These are phyloP conservation scores for Russula sp. DNA, from an alignment of 768 basidiomycete genomes.

Conservation along the genomic window DNA sequence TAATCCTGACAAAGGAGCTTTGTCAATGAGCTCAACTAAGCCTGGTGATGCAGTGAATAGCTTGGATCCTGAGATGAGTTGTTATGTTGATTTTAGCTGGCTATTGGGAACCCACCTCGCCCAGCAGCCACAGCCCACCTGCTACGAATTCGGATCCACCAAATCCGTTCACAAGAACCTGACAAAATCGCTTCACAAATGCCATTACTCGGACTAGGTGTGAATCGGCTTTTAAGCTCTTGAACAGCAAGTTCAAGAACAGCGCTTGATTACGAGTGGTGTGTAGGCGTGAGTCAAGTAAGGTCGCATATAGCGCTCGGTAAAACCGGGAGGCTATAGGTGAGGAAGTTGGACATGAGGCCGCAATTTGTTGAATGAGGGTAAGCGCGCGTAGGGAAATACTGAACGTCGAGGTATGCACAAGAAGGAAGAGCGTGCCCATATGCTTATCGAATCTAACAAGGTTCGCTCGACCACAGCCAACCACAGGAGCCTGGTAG, in stretches of 20 bases:
- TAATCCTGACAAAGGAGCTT: neutral
- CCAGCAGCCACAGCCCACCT: constrained; percentile 42
- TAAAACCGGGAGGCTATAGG: constrained; percentile 60
- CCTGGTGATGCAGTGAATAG: constrained; percentile 44
- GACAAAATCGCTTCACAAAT: constrained; percentile 11
- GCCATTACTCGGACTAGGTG: constrained; percentile 1
- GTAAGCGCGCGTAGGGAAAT: constrained; percentile 89
- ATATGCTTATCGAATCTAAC: constrained; percentile 76
- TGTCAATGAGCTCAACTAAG: constrained; percentile 36
- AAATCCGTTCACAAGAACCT: constrained; percentile 30
- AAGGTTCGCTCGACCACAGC: neutral
- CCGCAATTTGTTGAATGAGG: constrained; percentile 77
- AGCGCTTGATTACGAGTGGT: constrained; percentile 90
- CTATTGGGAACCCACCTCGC: constrained; percentile 49
- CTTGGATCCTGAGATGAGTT: constrained; percentile 26
- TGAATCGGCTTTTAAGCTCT: constrained; percentile 26
- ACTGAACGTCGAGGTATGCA: constrained; percentile 94
- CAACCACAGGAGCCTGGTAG: too few species aligned
- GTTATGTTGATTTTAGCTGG: neutral
- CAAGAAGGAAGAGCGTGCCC: constrained; percentile 89
- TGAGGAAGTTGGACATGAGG: constrained; percentile 39
- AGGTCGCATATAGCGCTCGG: constrained; percentile 82
- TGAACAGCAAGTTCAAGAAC: constrained; percentile 93
- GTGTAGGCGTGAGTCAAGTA: constrained; percentile 75
- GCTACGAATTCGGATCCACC: constrained; percentile 6